Evolutionary conservation across 2,329 filamentous ascomycete genomes (phyloP).

Genomic region (Pseudocercospora fuligena): DNA sequence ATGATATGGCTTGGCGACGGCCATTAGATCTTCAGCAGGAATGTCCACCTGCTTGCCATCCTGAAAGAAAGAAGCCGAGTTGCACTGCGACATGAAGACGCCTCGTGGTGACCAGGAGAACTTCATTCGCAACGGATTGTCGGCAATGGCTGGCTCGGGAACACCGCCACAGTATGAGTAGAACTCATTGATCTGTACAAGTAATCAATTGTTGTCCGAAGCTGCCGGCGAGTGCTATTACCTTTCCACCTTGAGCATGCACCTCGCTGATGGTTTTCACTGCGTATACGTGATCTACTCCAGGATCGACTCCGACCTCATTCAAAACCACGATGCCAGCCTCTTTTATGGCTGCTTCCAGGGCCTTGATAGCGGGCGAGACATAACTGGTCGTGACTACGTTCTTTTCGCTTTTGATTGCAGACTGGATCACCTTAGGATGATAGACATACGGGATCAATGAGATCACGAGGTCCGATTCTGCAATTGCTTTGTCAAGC

Average conservation of each 20-base stretch:
- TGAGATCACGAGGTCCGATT: not conserved
- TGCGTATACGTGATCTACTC: not conserved
- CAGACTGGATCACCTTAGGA: not conserved
- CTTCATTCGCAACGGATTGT: not conserved
- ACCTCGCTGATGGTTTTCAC: not conserved
- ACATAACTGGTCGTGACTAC: not conserved
- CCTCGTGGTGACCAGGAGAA: not conserved
- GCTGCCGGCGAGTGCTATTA: not conserved
- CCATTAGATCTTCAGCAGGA: not conserved
- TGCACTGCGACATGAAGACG: conserved; percentile 1
- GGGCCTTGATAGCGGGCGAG: not conserved
- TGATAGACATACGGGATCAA: not conserved
- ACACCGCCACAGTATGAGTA: conserved; percentile 1
- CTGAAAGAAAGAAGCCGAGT: not conserved
- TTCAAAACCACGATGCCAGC: conserved; percentile 1
- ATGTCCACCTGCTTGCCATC: conserved; percentile 4
- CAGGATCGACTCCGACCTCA: not conserved
- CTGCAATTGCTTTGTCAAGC: not conserved
- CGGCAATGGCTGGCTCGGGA: not conserved
- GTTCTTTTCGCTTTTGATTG: not conserved
- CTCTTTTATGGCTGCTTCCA: not conserved
- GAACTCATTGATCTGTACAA: not conserved
- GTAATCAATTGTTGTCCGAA: too few relatives aligned
- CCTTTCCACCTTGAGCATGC: not conserved
- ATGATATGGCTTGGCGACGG: not conserved